These are phyloP conservation scores for Leucocoprinus sp. DNA, from an alignment of 768 basidiomycete species.

Conservation along the genomic window DNA sequence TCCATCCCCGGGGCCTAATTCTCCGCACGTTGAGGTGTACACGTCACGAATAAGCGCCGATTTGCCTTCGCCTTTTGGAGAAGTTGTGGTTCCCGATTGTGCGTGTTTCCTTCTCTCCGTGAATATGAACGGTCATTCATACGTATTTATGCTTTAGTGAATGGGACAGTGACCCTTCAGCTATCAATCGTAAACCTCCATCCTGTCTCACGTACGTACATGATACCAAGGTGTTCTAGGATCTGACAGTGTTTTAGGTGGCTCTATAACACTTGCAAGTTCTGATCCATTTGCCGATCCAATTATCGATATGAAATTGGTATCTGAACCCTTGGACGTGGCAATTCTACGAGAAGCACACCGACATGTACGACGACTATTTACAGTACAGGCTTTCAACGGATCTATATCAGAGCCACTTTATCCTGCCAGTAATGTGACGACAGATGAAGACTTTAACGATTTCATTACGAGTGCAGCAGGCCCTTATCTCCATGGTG, in stretches of 20 bases:
- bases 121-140: no score
- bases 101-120: no score
- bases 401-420: not conserved
- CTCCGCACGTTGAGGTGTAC: conserved; percentile 11
- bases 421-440: conserved; percentile 1
- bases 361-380: conserved; percentile 11
- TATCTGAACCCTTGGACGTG: conserved; percentile 9
- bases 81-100: no score
- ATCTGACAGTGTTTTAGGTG: conserved; percentile 1
- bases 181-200: conserved; percentile 2
- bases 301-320: conserved; percentile 1
- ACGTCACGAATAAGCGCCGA: conserved; percentile 10
- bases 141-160: not conserved
- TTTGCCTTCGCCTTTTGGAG: not conserved
- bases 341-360: conserved; percentile 6
- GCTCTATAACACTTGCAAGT: conserved; percentile 3
- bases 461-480: conserved; percentile 15
- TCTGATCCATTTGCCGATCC: conserved; percentile 10
- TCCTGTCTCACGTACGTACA: conserved; percentile 6
- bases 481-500: conserved; percentile 22
- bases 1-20: conserved; percentile 10
- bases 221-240: not conserved
- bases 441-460: conserved; percentile 4
- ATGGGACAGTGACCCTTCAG: not conserved
- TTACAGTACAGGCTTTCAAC: conserved; percentile 4